These are phyloP conservation scores for Xerocomus potaroensis DNA, from an alignment of 768 basidiomycete species.

Conservation along the genomic window DNA sequence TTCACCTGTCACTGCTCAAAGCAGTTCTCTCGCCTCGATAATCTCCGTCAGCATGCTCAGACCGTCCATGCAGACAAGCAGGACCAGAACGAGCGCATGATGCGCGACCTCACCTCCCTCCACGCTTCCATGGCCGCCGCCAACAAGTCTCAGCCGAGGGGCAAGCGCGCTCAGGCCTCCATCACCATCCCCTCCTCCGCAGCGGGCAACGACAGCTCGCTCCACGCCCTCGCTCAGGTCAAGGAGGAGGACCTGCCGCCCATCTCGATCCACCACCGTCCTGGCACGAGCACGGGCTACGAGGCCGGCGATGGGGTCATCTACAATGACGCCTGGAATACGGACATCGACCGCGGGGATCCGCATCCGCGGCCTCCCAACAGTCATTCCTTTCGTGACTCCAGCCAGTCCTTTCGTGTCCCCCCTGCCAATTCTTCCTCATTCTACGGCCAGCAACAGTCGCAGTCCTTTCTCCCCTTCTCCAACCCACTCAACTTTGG, in stretches of 20 bases:
- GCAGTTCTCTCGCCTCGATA: slow-evolving; percentile 94
- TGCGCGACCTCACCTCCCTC: slow-evolving; percentile 80
- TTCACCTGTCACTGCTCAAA: slow-evolving; percentile 96
- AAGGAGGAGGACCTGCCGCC: slow-evolving; percentile 40
- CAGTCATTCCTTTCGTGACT: slow-evolving; percentile 73
- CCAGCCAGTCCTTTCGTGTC: slow-evolving; percentile 80
- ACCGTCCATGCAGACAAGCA: slow-evolving; percentile 95
- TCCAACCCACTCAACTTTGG: slow-evolving; percentile 44
- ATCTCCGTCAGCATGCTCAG: slow-evolving; percentile 94
- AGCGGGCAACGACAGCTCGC: slow-evolving; percentile 17
- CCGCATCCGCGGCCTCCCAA: slow-evolving; percentile 37
- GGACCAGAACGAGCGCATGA: slow-evolving; percentile 86
- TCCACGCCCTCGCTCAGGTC: slow-evolving; percentile 28
- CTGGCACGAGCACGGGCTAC: slow-evolving; percentile 73
- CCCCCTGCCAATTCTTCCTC: slow-evolving; percentile 40
- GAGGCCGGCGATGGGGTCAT: slow-evolving; percentile 42
- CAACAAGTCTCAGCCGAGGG: slow-evolving; percentile 37
- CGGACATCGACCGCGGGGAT: slow-evolving; percentile 36
- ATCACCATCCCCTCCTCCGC: slow-evolving; percentile 16
- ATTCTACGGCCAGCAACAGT: slow-evolving; percentile 39
- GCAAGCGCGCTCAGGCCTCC: slow-evolving; percentile 34
- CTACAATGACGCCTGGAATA: slow-evolving; percentile 33
- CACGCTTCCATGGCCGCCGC: slow-evolving; percentile 75
- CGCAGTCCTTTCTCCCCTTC: slow-evolving; percentile 71
- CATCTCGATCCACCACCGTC: slow-evolving; percentile 45